Conservation (phyloP, 2,329 filamentous ascomycete genomes). For the Fusarium decemcellulare region DNA sequence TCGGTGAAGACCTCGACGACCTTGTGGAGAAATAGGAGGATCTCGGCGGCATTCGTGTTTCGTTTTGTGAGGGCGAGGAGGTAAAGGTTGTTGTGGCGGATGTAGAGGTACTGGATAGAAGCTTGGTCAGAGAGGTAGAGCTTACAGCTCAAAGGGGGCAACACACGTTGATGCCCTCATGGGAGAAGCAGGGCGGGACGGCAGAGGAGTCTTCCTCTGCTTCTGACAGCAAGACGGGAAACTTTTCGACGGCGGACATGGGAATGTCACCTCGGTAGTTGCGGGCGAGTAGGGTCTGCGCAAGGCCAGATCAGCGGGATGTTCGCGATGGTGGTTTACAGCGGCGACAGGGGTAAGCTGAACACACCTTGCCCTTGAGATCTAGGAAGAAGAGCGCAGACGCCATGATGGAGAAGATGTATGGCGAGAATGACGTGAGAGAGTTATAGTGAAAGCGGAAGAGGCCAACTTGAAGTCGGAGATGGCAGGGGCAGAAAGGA, state of each 20-base stretch:
- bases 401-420: conserved; percentile 76
- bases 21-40: conserved; percentile 97
- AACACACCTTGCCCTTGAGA: conserved; percentile 95
- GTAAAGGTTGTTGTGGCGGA: conserved; percentile 99
- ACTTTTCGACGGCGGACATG: conserved; percentile 99
- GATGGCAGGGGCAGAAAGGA: conserved; percentile 45
- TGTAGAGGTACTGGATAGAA: conserved; percentile 88
- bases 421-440: conserved; percentile 28
- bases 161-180: conserved; percentile 97
- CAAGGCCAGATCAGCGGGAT: conserved; percentile 41
- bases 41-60: conserved; percentile 99
- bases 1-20: conserved; percentile 99
- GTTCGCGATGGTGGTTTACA: conserved; percentile 18
- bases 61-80: conserved; percentile 97
- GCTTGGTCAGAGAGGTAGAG: conserved; percentile 37
- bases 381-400: conserved; percentile 99
- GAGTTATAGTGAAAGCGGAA: conserved; percentile 17
- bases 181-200: conserved; percentile 97
- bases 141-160: conserved; percentile 1
- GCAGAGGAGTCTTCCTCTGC: conserved; percentile 99
- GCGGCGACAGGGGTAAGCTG: conserved; percentile 6
- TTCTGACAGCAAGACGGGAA: conserved; percentile 94
- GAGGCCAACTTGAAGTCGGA: conserved; percentile 20
- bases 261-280: conserved; percentile 99
- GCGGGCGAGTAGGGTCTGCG: conserved; percentile 93